These are phyloP conservation scores for Hyphopichia buzzinii DNA, from an alignment of 1,139 yeast genomes.

Conservation along the genomic window DNA sequence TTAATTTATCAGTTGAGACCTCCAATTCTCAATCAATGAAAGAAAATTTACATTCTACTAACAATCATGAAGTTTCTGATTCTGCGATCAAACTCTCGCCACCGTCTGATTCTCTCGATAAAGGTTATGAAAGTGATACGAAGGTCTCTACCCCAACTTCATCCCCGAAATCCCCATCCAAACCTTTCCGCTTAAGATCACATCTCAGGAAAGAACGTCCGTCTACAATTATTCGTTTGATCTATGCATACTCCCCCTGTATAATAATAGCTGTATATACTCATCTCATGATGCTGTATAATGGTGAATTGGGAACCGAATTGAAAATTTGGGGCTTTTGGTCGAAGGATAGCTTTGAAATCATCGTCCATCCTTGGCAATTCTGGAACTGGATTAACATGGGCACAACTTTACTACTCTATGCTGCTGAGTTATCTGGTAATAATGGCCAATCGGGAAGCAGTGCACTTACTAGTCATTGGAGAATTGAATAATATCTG, in stretches of 20 bases:
- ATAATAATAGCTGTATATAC: slow-evolving; percentile 92
- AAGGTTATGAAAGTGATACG: slow-evolving; percentile 4
- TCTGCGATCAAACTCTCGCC: slow-evolving; percentile 4
- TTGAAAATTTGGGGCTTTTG: slow-evolving; percentile 60
- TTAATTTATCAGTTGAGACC: neutral
- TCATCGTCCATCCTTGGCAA: slow-evolving; percentile 76
- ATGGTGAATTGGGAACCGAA: slow-evolving; percentile 68
- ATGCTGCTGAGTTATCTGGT: slow-evolving; percentile 69
- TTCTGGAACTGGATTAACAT: slow-evolving; percentile 97
- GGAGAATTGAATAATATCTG: slow-evolving; percentile 40
- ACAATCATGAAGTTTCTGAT: slow-evolving; percentile 6
- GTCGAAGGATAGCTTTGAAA: slow-evolving; percentile 17
- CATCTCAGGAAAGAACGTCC: slow-evolving; percentile 23
- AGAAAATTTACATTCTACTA: slow-evolving; percentile 6
- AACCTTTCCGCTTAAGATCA: slow-evolving; percentile 2
- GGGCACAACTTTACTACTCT: slow-evolving; percentile 72
- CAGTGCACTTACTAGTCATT: slow-evolving; percentile 37
- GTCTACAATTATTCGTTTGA: slow-evolving; percentile 52
- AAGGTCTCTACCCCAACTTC: slow-evolving; percentile 5
- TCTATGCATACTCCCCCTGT: slow-evolving; percentile 90
- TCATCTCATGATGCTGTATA: slow-evolving; percentile 86
- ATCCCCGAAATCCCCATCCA: slow-evolving; percentile 1
- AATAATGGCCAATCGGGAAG: slow-evolving; percentile 32
- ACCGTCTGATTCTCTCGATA: slow-evolving; percentile 2
- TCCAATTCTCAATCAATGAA: neutral